Base-by-base conservation (phyloP, 2,329 filamentous ascomycete genomes). In the Diaporthe citriasiana region DNA sequence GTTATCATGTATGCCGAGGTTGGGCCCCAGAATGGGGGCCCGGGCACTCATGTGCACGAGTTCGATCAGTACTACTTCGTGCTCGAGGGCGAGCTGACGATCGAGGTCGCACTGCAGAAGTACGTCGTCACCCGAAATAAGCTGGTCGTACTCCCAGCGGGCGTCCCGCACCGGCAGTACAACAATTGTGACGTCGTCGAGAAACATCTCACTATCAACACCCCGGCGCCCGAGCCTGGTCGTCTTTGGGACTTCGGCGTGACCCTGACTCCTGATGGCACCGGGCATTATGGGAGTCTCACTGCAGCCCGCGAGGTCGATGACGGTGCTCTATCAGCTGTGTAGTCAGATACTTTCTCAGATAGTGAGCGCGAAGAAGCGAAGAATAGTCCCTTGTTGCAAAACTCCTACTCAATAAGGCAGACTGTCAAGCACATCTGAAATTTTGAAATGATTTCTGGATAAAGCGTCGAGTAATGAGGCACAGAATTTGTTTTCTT, bases 141-240 rank as follows among this genome's bases (percentile, higher is more conserved):
- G 40, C 13, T 63, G 38, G 57, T 45, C 25, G 38, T 63, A n/a
- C 25, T 63, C 57, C 57, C 38, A 7, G 57, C 38, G 25, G 57
- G 57, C 25, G 38, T 63, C 25, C 38, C 38, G 2, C 57, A 45
- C 38, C 57, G 57, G 40, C 57, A 63, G 57, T 63, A 45, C 40
- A 45, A 45, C 40, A 3, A 17, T 15, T 25, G 57, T 25, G 25
- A 45, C 38, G 40, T 63, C 40, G n/a, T 25, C 13, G 57, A 63
- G 38, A 63, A 30, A 45, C 57, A 63, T 7, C 40, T 63, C 25
- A 63, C 57, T 0, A 63, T 63, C 40, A 63, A 63, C n/a, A 63
- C 57, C 4, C 57, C 57, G 38, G 57, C 35, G 27, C 57, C 57
- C 8, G 57, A 59, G 38, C 57, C 57, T 45, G 38, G 38, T 22